These are phyloP conservation scores for Lepidium campestre DNA, from an alignment of 441 rosid species.

Conservation along the genomic window DNA sequence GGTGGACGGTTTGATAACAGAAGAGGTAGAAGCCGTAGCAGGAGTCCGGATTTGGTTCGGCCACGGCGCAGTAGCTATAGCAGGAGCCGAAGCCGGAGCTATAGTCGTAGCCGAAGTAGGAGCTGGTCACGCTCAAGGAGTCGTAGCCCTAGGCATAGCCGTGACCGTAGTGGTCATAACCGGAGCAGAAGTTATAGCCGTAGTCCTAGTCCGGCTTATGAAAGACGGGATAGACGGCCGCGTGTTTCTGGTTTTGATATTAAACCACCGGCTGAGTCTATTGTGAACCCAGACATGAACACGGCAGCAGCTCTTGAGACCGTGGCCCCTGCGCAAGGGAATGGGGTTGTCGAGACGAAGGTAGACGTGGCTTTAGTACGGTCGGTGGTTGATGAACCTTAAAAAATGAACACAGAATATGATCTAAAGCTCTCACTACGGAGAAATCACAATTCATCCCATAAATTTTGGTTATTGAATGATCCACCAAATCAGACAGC, in stretches of 20 bases:
- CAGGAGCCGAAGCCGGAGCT: slow-evolving; percentile 36
- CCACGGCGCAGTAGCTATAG: slow-evolving; percentile 55
- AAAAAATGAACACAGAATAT: background rate
- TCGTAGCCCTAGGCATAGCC: slow-evolving; percentile 41
- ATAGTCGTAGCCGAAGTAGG: slow-evolving; percentile 39
- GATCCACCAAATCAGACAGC: background rate
- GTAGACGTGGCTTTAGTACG: slow-evolving; percentile 7
- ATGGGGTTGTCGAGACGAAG: slow-evolving; percentile 17
- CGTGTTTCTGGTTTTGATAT: slow-evolving; percentile 32
- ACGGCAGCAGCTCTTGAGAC: background rate
- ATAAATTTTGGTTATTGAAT: slow-evolving; percentile 8
- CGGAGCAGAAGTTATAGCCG: slow-evolving; percentile 38
- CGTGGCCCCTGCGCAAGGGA: background rate
- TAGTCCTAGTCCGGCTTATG: slow-evolving; percentile 40
- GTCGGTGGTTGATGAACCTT: slow-evolving; percentile 12
- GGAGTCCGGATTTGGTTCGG: slow-evolving; percentile 65
- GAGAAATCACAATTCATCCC: background rate
- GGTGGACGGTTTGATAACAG: slow-evolving; percentile 60
- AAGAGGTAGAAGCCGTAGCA: slow-evolving; percentile 74
- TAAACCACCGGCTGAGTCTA: slow-evolving; percentile 22
- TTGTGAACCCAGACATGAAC: slow-evolving; percentile 4
- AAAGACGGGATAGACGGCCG: slow-evolving; percentile 35
- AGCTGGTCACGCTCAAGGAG: slow-evolving; percentile 49
- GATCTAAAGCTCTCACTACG: background rate
- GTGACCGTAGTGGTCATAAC: slow-evolving; percentile 26